A percentile compares a stretch with the other conserved stretches of the same genome.
Evolutionary conservation across 1,139 yeast genomes (phyloP).

Genomic region (Blastobotrys apis): DNA sequence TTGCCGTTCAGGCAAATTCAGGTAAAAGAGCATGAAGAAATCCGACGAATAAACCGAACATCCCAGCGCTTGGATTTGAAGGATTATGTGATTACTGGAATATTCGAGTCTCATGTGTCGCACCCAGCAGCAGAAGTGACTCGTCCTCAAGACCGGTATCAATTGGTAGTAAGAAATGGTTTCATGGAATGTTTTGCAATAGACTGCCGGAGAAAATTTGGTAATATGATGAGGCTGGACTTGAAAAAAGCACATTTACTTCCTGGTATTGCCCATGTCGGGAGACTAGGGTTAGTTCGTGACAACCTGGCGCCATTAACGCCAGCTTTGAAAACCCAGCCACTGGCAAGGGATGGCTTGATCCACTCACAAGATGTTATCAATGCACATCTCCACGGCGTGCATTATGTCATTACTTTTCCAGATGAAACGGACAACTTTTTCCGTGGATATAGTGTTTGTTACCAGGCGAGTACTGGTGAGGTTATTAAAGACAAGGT

Average conservation of each 20-base stretch:
- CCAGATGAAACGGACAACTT: conserved; percentile 1
- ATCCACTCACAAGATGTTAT: not conserved
- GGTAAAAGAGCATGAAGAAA: not conserved
- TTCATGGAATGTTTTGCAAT: conserved; percentile 7
- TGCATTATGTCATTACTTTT: not conserved
- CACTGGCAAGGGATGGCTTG: not conserved
- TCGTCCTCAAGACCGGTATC: conserved; percentile 11
- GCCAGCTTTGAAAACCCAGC: not conserved
- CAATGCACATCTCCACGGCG: not conserved
- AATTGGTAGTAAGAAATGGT: conserved; percentile 3
- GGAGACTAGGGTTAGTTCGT: not conserved
- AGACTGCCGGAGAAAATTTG: conserved; percentile 11
- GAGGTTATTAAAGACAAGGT: conserved; percentile 1
- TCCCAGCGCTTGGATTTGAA: not conserved
- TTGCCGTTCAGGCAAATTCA: not conserved
- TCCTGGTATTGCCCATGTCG: not conserved
- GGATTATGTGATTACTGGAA: conserved; percentile 8
- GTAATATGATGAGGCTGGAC: conserved; percentile 1
- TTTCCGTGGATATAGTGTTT: conserved; percentile 4
- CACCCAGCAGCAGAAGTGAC: conserved; percentile 6
- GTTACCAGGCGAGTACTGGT: not conserved
- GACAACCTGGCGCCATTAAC: not conserved
- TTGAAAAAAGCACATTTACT: conserved; percentile 6
- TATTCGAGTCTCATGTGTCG: conserved; percentile 9
- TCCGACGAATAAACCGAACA: not conserved